Evolutionary conservation across 192 early-diverging fungal species (phyloP), one percentile per base, ranked within the genome.

Genomic region (Coemansia sp.): DNA sequence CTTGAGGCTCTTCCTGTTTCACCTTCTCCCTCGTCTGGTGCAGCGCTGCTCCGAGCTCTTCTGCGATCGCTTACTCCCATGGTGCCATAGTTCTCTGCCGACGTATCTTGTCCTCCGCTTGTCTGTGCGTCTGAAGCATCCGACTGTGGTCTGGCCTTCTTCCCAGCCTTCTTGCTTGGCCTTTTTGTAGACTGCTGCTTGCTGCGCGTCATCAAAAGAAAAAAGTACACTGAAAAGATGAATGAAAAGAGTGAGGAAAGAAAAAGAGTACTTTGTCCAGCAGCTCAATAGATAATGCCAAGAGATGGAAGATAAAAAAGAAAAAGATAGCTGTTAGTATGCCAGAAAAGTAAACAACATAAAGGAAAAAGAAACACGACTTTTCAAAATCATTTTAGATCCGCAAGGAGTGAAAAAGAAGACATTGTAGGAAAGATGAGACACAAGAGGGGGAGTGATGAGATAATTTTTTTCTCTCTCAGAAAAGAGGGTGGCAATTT

Each of bases 61-160:
- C 39, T 40, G 26, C 56, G 49, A 32, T 41, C 19, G 66, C 44
- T 67, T 44, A 45, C 13, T 16, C 58, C 40, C 26, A 69, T 44
- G 18, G 68, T 53, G 32, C 68, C 68, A 19, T 69, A 69, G 68
- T 63, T 69, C 9, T 59, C 13, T 32, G 57, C 57, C 5, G 32
- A 16, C 32, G 38, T 38, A 23, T 16, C 26, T 2, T 15, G 5
- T 16, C n/a, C 39, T 40, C 19, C 16, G 39, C 38, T n/a, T 0
- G 38, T 13, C 32, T 38, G 39, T 41, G 39, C 18, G 39, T 16
- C 38, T n/a, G 57, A 59, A 41, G 38, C 57, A n/a, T 15, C 1
- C 38, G 32, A n/a, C 57, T 41, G 37, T 6, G 57, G 7, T 38
- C 40, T 59, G 6, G 39, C 26, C n/a, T 59, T 59, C 26, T 59